Evolutionary conservation across 495 filamentous ascomycete genomes (phyloP).

Genomic region (Parachaetomium inaequale): DNA sequence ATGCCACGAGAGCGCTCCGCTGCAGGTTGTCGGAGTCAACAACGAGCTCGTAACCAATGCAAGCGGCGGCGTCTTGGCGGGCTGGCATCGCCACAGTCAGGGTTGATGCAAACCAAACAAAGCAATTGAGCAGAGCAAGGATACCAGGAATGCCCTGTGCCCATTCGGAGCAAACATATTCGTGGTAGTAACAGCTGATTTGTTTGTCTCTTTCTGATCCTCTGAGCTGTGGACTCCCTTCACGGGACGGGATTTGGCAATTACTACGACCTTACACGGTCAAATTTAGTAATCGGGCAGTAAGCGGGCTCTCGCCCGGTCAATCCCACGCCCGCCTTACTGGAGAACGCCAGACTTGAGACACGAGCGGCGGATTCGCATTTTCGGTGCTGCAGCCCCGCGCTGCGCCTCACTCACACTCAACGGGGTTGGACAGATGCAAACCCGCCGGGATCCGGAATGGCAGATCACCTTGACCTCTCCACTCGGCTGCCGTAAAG

Average conservation of each 20-base stretch:
- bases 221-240: neutral
- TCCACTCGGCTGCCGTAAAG: too few relatives aligned
- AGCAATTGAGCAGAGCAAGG: neutral
- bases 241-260: too few relatives aligned
- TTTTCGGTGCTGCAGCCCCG: neutral
- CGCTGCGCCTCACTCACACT: conserved; percentile 8
- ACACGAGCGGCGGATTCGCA: neutral
- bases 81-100: neutral
- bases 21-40: neutral
- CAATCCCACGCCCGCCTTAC: neutral
- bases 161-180: neutral
- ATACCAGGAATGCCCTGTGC: too few relatives aligned
- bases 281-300: neutral
- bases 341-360: neutral
- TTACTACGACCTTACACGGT: too few relatives aligned
- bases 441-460: too few relatives aligned
- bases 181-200: neutral
- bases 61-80: neutral
- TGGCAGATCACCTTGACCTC: too few relatives aligned
- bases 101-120: neutral
- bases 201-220: neutral
- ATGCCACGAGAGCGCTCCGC: neutral
- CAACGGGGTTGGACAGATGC: too few relatives aligned
- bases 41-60: neutral
- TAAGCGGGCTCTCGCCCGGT: neutral